Base-by-base conservation (phyloP, 1,284 basidiomycete genomes). In the Albatrellus sp. region DNA sequence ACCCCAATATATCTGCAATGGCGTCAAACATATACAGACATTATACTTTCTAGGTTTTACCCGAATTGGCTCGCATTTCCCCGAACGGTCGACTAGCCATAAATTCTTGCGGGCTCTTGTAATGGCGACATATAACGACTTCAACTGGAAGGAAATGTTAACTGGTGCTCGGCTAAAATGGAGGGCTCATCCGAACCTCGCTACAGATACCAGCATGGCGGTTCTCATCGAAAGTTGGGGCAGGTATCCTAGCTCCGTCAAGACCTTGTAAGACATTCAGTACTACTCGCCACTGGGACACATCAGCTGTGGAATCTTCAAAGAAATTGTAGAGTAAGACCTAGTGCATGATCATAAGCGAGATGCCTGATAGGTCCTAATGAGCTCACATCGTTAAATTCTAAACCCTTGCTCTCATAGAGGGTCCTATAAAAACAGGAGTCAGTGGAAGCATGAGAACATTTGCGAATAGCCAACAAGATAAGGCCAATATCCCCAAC, bases 271-370 rank as follows among this genome's bases (percentile, higher is more conserved):
- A 38, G 0, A 59, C 64, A 36, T 72, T 72, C 13, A 81, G 55
- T 12, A 85, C 58, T 0, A 80, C 60, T 8, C 77, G 65, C 81
- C 81, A 85, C 44, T 74, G 72, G 0, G 68, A 58, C 1, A 58
- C 36, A 33, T 70, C 66, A 0, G 70, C 63, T 0, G 57, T 55
- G 0, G 81, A 84, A 51, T 84, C 79, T 36, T 73, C 65, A 50
- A 85, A 85, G 58, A 83, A 83, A 48, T 83, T 73, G 53, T 76
- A 84, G 1, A 86, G 54, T 1, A 86, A 61, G 3, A 86, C 81
- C 78, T 84, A 24, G 24, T 24, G 7, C 24, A 24, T 7, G 7
- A 24, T 24, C 24, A 7, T 24, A 7, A 24, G 24, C 24, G 24
- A 24, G 24, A 24, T 4, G 7, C 24, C 3, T 24, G 7, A 24